Base-by-base conservation (phyloP, 2,329 filamentous ascomycete genomes). In the Cordyceps javanica region DNA sequence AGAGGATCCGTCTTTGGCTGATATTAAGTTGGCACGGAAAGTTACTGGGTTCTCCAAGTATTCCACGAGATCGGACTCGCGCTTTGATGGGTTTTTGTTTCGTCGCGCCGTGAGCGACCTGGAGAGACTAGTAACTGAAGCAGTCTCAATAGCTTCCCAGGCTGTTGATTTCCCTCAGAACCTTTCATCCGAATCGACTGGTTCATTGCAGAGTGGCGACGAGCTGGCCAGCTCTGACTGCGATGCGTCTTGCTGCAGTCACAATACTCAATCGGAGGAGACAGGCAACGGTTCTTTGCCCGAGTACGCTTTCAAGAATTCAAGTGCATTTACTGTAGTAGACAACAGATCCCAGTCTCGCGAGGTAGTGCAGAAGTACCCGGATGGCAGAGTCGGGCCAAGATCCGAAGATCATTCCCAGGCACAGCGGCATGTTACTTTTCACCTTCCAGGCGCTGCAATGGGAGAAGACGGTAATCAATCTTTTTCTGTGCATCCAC, bases 121-220 rank as follows among this genome's bases (percentile, higher is more conserved):
- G 26, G 77, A 81, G 59, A 68, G 72, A 25, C 71, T 81, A 19
- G 63, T 81, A 6, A 72, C 68, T 32, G 77, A 81, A 63, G 76
- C 77, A 11, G 62, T 80, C 9, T 65, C 70, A 2, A 65, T 80
- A 42, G 77, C 76, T 11, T 69, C 73, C 19, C 70, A 75, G 52
- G 72, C 69, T 11, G 68, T 73, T 5, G 70, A 73, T 32, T 65
- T 60, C 11, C 67, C 72, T 16, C 66, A 69, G 36, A 58, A 53
- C 45, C 54, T 26, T 52, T 50, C 26, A 54, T 58, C 34, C 44
- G 60, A 23, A 19, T 16, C 46, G 5, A 26, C 34, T 36, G 8
- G n/a, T 19, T 42, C n/a, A 19, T n/a, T 25, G 6, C 19, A 36
- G 19, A 51, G 13, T 4, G 51, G 45, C 26, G 16, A 28, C 3